A percentile compares a stretch with the other conserved stretches of the same genome.
phyloP scores from a whole-genome alignment of 352 stramenopile genomes.

The Pythium phragmiticola region DNA sequence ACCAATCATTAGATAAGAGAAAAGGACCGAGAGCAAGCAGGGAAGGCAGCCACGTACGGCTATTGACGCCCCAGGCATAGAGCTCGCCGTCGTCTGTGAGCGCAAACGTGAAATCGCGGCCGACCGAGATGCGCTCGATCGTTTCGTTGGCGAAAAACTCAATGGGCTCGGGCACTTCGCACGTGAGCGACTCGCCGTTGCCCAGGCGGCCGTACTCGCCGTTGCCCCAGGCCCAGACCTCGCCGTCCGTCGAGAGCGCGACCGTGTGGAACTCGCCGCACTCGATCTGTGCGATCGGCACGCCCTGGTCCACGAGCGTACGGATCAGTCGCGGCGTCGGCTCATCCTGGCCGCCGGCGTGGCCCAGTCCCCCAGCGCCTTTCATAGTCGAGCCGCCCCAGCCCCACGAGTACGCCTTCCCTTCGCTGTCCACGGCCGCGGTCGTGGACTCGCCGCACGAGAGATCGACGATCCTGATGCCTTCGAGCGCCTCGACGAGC shows the following conservation, averaged over 20 bases:
- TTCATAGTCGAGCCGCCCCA: constrained; percentile 87
- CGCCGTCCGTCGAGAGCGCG: constrained; percentile 83
- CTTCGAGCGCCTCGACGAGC: constrained; percentile 66
- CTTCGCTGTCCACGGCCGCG: constrained; percentile 77
- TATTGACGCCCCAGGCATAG: constrained; percentile 92
- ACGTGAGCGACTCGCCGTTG: constrained; percentile 84
- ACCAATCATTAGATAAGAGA: constrained; percentile 7
- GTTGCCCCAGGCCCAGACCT: constrained; percentile 91
- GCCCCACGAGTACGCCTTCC: constrained; percentile 91
- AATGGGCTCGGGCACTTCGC: constrained; percentile 79
- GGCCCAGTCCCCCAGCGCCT: constrained; percentile 67
- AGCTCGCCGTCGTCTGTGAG: constrained; percentile 83
- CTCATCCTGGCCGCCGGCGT: constrained; percentile 74
- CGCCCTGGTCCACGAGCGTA: constrained; percentile 79
- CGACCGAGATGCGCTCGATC: constrained; percentile 69
- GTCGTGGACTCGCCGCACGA: constrained; percentile 88
- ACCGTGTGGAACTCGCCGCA: constrained; percentile 90
- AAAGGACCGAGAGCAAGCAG: not conserved
- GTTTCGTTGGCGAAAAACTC: constrained; percentile 83
- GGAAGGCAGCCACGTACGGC: constrained; percentile 50
- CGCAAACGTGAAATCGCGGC: constrained; percentile 89
- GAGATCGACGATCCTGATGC: constrained; percentile 78
- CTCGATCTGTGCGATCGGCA: constrained; percentile 68
- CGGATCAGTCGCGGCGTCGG: constrained; percentile 60
- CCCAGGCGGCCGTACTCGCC: constrained; percentile 91